Base-by-base conservation (phyloP, 306 rosid species). In the Lathyrus tuberosus region DNA sequence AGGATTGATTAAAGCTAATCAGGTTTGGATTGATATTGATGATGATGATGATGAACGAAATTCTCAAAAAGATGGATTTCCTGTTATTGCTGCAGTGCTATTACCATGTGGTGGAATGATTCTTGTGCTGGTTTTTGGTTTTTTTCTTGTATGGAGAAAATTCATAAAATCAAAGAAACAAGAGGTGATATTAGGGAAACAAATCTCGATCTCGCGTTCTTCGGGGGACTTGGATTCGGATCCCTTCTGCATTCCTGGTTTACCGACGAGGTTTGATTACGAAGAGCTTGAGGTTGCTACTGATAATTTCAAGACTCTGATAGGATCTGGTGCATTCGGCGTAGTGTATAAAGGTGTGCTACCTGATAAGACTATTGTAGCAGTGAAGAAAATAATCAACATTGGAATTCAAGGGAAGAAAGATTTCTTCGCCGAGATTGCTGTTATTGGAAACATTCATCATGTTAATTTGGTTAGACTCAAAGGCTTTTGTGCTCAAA, bases 241-340 rank as follows among this genome's bases (percentile, higher is more conserved):
- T 17, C 80, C 80, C 62, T 87, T 90, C 77, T 78, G 74, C 80
- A 90, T 94, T 49, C 96, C 95, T n/a, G 98, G 98, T 18, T 87
- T 94, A 75, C 98, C 98, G 2, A 84, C 64, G 80, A 84, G 94
- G 82, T 90, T 90, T 74, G 84, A 82, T 71, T 81, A 76, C 69
- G 84, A 84, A 75, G 94, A 90, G 47, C 91, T 90, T 8, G 92
- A 87, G 64, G 65, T 60, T 59, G 94, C 97, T 2, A 94, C 98
- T 10, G 91, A 88, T 24, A 74, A 78, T 62, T 94, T 94, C 61
- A 86, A 84, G 82, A 82, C 84, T 69, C 86, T 78, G 63, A 77
- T 94, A n/a, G 98, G 98, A 8, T 81, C 89, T 26, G 98, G 97
- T 51, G 97, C 96, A 42, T 94, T 90, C 72, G 98, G 96, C 47